phyloP scores from a whole-genome alignment of 768 basidiomycete genomes.

The Tremella yokohamensis region DNA sequence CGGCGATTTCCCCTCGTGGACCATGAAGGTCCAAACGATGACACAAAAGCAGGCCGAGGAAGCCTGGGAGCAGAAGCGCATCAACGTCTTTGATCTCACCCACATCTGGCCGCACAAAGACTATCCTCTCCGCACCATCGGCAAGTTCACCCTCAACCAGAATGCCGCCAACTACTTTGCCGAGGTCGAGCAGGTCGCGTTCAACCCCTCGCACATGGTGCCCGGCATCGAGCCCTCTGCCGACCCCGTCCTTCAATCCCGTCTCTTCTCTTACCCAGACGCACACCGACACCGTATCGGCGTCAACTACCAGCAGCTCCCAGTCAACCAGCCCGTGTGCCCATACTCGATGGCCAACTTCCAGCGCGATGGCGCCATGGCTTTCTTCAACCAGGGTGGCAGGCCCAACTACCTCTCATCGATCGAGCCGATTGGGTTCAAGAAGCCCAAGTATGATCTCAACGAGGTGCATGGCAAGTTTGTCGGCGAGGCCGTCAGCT shows the following conservation, averaged over 20 bases:
- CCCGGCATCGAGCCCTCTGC: constrained; percentile 85
- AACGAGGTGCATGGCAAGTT: constrained; percentile 63
- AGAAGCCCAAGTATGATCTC: constrained; percentile 46
- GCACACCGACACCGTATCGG: constrained; percentile 51
- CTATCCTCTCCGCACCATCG: constrained; percentile 51
- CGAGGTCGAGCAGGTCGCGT: constrained; percentile 41
- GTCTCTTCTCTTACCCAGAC: constrained; percentile 80
- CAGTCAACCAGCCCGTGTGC: constrained; percentile 73
- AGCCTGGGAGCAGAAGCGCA: constrained; percentile 57
- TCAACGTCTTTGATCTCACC: constrained; percentile 59
- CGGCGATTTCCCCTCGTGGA: constrained; percentile 42
- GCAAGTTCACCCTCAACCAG: constrained; percentile 53
- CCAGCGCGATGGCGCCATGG: constrained; percentile 76
- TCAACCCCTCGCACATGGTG: constrained; percentile 70
- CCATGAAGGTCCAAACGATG: constrained; percentile 72
- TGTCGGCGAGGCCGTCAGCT: constrained; percentile 60
- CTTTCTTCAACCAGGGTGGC: constrained; percentile 72
- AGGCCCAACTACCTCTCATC: constrained; percentile 84
- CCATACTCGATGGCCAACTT: constrained; percentile 70
- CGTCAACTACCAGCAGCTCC: constrained; percentile 63
- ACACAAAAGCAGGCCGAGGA: constrained; percentile 83
- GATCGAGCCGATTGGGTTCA: constrained; percentile 68
- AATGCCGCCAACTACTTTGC: constrained; percentile 54
- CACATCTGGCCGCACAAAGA: constrained; percentile 53
- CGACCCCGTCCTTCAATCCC: constrained; percentile 90